phyloP scores from a whole-genome alignment of 768 basidiomycete genomes.

The Filobasidium wieringae region DNA sequence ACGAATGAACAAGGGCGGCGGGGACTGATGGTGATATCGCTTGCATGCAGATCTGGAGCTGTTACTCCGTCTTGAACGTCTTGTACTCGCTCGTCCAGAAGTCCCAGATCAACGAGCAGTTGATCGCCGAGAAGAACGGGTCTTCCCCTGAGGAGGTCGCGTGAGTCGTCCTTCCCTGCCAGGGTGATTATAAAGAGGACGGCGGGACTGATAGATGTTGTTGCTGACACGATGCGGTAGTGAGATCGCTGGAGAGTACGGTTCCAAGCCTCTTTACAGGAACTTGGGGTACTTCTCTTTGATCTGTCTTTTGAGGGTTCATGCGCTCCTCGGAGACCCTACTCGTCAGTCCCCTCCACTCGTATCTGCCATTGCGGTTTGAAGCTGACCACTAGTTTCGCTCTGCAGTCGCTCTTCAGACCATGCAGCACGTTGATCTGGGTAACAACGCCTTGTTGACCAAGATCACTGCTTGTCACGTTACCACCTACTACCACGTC shows the following conservation, averaged over 20 bases:
- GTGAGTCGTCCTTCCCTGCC: constrained; percentile 43
- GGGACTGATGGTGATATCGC: no score
- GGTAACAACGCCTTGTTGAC: constrained; percentile 88
- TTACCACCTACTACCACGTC: constrained; percentile 84
- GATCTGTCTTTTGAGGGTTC: constrained; percentile 87
- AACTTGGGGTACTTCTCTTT: constrained; percentile 95
- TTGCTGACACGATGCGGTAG: constrained; percentile 38
- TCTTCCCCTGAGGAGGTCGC: constrained; percentile 70
- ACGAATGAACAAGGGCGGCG: constrained; percentile 1
- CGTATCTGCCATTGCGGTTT: not conserved
- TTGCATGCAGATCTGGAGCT: constrained; percentile 98
- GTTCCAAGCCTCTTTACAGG: constrained; percentile 74
- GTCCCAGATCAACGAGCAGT: constrained; percentile 85
- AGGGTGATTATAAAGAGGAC: not conserved
- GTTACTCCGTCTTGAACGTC: constrained; percentile 95
- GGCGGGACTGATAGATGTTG: not conserved
- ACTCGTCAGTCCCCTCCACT: constrained; percentile 27
- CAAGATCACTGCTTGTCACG: constrained; percentile 86
- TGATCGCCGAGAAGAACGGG: constrained; percentile 66
- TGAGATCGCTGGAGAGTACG: constrained; percentile 82
- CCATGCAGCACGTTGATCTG: constrained; percentile 87
- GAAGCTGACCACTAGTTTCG: not conserved
- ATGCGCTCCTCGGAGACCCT: constrained; percentile 79
- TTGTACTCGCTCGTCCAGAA: constrained; percentile 98
- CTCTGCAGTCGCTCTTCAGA: constrained; percentile 72